Base-by-base conservation (phyloP, 345 rosid species). In the Citrus hindsii region DNA sequence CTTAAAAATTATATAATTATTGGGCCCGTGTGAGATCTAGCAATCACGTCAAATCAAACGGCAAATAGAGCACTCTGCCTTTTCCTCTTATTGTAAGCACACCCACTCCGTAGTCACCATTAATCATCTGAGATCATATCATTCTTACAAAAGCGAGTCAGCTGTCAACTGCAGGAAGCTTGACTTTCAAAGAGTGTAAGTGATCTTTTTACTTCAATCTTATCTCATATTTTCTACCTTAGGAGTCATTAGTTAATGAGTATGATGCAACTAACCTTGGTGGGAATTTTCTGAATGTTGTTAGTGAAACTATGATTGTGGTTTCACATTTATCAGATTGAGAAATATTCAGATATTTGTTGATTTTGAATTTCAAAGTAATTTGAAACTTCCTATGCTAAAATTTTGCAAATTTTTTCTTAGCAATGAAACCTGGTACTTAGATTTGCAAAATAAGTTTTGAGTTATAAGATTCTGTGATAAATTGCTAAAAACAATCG, bases 1-100 rank as follows among this genome's bases (percentile, higher is more conserved):
- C 37, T 33, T 33, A 33, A 33, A 33, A 0, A 5, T 33, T 33
- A 33, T 5, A 33, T 33, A 33, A 5, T 5, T 0, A 5, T 33
- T 37, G 2, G 2, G 0, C 8, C 13, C 0, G 46, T 40, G 13
- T 40, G 12, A 2, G 12, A 40, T 40, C 46, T 2, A 1, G 2
- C 46, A 9, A 40, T 40, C 46, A 2, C 46, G 2, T 40, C 3
- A 9, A 40, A 9, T 40, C 46, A 40, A 40, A 2, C 46, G 46
- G 46, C 46, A 9, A 40, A 40, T 40, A 40, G 46, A 40, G 12
- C 10, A 40, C 46, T 9, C 12, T 2, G 9, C 12, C 3, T 40
- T 40, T 40, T 40, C 12, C 7, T 40, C 3, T 40, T 40, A 9
- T 9, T 40, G 46, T 9, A 9, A 22, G 61, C 61, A 21, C 10